These are phyloP conservation scores for Spencermartinsiella ligniputridi DNA, from an alignment of 1,139 yeast species.

Conservation along the genomic window DNA sequence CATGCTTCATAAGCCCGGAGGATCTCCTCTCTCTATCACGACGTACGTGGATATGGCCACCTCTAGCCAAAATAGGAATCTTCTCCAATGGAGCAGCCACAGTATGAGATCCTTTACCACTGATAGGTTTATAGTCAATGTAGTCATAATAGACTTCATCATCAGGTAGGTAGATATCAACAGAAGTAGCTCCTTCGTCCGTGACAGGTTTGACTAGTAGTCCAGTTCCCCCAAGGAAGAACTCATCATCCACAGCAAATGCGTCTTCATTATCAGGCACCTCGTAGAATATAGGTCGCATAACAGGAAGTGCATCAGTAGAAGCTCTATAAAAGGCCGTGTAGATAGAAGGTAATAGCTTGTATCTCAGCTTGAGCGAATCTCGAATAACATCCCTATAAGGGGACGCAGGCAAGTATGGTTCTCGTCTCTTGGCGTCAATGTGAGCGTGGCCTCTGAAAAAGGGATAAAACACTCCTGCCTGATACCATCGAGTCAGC, in stretches of 20 bases:
- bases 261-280: constrained; percentile 48
- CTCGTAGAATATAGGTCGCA: constrained; percentile 72
- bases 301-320: constrained; percentile 59
- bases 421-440: constrained; percentile 88
- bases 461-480: constrained; percentile 94
- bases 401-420: constrained; percentile 80
- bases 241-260: constrained; percentile 74
- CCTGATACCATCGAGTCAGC: constrained; percentile 88
- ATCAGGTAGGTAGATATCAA: constrained; percentile 54
- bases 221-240: constrained; percentile 70
- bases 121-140: constrained; percentile 41
- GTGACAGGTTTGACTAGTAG: constrained; percentile 80
- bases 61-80: constrained; percentile 69
- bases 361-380: constrained; percentile 68
- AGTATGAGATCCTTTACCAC: constrained; percentile 23
- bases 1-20: constrained; percentile 65
- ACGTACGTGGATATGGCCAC: constrained; percentile 69
- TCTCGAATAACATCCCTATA: constrained; percentile 63
- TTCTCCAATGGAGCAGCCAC: constrained; percentile 49
- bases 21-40: constrained; percentile 80
- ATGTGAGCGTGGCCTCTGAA: constrained; percentile 96
- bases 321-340: constrained; percentile 73
- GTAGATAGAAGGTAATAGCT: constrained; percentile 71
- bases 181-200: constrained; percentile 44
- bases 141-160: constrained; percentile 47